Evolutionary conservation across 768 basidiomycete genomes (phyloP).

Genomic region (Kwoniella bestiolae): DNA sequence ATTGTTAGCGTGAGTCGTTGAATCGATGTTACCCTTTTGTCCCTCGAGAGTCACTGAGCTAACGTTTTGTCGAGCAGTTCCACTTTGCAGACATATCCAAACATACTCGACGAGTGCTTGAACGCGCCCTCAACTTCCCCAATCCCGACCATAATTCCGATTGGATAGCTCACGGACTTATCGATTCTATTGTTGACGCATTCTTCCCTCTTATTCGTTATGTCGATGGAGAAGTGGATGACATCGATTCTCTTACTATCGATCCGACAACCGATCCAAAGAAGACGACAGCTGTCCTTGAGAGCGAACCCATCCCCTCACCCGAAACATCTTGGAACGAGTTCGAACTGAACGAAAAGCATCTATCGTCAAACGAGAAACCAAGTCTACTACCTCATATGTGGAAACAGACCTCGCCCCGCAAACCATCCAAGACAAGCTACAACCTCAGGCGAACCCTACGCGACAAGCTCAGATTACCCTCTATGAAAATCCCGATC

Average conservation of each 20-base stretch:
- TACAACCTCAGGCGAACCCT: background rate
- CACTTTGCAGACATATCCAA: constrained; percentile 89
- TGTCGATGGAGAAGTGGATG: constrained; percentile 78
- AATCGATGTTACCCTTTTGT: background rate
- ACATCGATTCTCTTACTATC: constrained; percentile 72
- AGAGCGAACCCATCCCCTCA: constrained; percentile 9
- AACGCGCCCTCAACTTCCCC: constrained; percentile 68
- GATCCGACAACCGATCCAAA: constrained; percentile 56
- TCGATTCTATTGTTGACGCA: constrained; percentile 92
- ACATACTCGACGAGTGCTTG: constrained; percentile 76
- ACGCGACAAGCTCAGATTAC: background rate
- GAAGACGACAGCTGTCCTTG: constrained; percentile 24
- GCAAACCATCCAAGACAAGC: background rate
- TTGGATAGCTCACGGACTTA: constrained; percentile 89
- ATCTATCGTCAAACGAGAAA: background rate
- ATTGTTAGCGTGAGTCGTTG: constrained; percentile 62
- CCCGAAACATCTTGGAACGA: constrained; percentile 9
- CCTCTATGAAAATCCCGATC: constrained; percentile 3
- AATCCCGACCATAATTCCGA: constrained; percentile 61
- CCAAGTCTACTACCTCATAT: constrained; percentile 12
- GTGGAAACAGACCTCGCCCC: constrained; percentile 7
- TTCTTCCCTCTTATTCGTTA: constrained; percentile 78
- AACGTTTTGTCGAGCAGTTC: constrained; percentile 64
- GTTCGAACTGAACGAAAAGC: constrained; percentile 39
- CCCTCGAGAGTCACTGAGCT: no score